Conservation (phyloP, 495 filamentous ascomycete genomes). For the Aspergillus bertholletiae region DNA sequence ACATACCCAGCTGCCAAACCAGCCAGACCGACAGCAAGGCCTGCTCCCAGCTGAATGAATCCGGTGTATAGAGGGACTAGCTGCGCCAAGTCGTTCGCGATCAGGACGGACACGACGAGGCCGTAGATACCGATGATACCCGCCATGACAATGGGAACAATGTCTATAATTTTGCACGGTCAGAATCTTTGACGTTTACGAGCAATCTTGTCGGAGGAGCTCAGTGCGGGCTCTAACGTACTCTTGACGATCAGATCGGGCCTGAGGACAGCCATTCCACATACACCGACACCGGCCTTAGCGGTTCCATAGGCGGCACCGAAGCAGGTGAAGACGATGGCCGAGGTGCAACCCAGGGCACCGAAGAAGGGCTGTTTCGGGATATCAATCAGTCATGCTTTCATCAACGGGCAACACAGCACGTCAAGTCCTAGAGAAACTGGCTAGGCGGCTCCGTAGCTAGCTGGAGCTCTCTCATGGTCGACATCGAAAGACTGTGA, state of each 20-base stretch:
- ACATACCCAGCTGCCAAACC: conserved; percentile 90
- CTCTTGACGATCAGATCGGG: conserved; percentile 99
- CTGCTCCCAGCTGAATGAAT: conserved; percentile 97
- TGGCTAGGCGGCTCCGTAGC: conserved; percentile 26
- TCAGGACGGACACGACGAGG: conserved; percentile 95
- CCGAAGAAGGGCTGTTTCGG: conserved; percentile 89
- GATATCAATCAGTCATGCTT: neutral
- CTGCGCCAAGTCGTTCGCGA: conserved; percentile 88
- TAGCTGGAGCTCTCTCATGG: conserved; percentile 4
- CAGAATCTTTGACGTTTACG: conserved; percentile 9
- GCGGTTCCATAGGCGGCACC: conserved; percentile 98
- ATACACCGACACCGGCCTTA: conserved; percentile 98
- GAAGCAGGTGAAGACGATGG: conserved; percentile 99
- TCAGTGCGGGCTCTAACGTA: conserved; percentile 44
- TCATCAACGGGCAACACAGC: neutral
- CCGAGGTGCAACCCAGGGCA: conserved; percentile 96
- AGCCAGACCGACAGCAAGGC: conserved; percentile 91
- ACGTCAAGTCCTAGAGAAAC: conserved; percentile 8
- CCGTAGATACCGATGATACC: conserved; percentile 99
- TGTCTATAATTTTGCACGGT: conserved; percentile 58
- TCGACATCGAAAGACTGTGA: neutral
- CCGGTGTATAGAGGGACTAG: conserved; percentile 81
- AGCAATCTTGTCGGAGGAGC: neutral
- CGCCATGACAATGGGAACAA: conserved; percentile 99
- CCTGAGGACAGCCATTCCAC: conserved; percentile 94